phyloP scores from a whole-genome alignment of 208 protist genomes.

The Entamoeba histolytica region DNA sequence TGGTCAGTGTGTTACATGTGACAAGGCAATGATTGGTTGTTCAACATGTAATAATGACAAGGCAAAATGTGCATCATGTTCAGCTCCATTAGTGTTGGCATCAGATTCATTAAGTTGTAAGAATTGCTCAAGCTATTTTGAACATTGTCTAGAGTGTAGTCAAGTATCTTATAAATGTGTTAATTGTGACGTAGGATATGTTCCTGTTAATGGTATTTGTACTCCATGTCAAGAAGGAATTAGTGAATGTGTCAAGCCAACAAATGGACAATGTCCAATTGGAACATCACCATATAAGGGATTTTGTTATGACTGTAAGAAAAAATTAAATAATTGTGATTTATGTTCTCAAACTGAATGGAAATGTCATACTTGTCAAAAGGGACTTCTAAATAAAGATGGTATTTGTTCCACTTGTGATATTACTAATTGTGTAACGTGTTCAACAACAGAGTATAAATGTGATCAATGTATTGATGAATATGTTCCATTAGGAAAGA shows the following conservation, averaged over 20 bases:
- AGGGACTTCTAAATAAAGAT: background rate
- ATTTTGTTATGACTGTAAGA: background rate
- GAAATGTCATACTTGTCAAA: background rate
- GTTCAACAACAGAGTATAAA: too few species aligned
- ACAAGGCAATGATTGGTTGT: background rate
- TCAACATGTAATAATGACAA: background rate
- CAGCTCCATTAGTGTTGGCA: background rate
- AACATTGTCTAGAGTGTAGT: background rate
- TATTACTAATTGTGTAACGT: background rate
- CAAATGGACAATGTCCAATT: background rate
- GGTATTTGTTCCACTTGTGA: background rate
- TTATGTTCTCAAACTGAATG: background rate
- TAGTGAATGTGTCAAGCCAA: background rate
- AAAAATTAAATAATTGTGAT: background rate
- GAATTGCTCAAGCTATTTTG: background rate
- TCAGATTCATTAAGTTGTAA: background rate
- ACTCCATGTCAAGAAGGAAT: background rate
- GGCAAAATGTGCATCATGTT: background rate
- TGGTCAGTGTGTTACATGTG: background rate
- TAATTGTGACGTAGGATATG: background rate
- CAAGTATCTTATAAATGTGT: background rate
- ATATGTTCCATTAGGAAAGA: too few species aligned
- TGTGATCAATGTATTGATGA: too few species aligned
- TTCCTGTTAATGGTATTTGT: background rate
- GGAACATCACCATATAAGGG: background rate